Conservation (phyloP, 108 stramenopile genomes). For the Discostella stelligeroides region DNA sequence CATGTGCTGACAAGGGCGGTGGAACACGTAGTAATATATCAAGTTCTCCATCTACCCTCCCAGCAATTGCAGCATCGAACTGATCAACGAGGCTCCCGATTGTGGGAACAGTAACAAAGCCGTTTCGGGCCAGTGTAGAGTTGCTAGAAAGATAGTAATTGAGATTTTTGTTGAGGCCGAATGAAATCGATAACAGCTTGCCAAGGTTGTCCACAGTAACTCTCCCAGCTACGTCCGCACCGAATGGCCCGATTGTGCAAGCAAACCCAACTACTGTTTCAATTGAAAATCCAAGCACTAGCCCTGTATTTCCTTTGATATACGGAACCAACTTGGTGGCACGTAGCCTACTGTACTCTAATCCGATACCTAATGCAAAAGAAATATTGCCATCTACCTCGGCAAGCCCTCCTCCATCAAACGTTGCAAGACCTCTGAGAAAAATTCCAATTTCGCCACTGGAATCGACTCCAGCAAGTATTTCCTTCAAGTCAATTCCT, state of each 20-base stretch:
- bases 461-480: constrained; percentile 27
- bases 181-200: constrained; percentile 11
- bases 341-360: constrained; percentile 16
- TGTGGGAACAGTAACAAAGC: constrained; percentile 7
- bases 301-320: constrained; percentile 38
- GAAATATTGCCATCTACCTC: constrained; percentile 15
- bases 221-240: constrained; percentile 10
- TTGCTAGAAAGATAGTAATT: constrained; percentile 42
- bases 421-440: constrained; percentile 9
- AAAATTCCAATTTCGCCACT: constrained; percentile 17
- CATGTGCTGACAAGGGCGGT: background rate
- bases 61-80: constrained; percentile 18
- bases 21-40: background rate
- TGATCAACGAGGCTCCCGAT: constrained; percentile 18
- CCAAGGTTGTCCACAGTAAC: constrained; percentile 22
- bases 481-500: constrained; percentile 26
- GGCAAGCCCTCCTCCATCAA: constrained; percentile 15
- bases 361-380: constrained; percentile 33
- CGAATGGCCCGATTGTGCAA: constrained; percentile 30
- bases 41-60: constrained; percentile 9
- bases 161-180: constrained; percentile 27
- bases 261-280: constrained; percentile 19
- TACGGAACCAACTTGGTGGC: constrained; percentile 19
- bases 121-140: background rate
- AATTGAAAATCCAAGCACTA: constrained; percentile 16